Evolutionary conservation across 1,139 yeast genomes (phyloP).

Genomic region (Kazachstania sp.): DNA sequence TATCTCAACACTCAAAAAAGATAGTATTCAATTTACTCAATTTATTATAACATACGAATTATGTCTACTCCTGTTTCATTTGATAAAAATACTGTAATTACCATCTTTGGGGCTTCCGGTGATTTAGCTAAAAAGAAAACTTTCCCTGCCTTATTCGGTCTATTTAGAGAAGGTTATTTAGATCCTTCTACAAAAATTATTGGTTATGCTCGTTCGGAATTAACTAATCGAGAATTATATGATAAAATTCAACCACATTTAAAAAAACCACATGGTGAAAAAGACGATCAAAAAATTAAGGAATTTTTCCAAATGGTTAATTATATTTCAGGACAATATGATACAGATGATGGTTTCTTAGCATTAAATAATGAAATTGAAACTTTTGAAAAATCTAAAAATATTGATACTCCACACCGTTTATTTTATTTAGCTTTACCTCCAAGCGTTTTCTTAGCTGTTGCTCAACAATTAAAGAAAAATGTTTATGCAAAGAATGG

Average conservation of each 20-base stretch:
- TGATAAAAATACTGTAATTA: conserved; percentile 60
- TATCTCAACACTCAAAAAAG: too few relatives aligned
- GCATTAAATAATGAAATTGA: conserved; percentile 47
- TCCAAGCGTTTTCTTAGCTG: conserved; percentile 79
- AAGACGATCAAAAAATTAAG: conserved; percentile 41
- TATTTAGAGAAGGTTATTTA: conserved; percentile 68
- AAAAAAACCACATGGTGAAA: conserved; percentile 46
- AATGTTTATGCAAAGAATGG: conserved; percentile 62
- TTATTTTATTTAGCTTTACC: conserved; percentile 90
- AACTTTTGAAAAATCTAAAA: conserved; percentile 45
- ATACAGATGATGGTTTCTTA: conserved; percentile 62
- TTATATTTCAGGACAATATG: conserved; percentile 75
- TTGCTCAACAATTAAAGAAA: conserved; percentile 63
- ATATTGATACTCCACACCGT: conserved; percentile 51
- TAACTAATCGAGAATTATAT: conserved; percentile 58
- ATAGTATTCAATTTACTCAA: too few relatives aligned
- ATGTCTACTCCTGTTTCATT: conserved; percentile 28
- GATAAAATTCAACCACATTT: conserved; percentile 56
- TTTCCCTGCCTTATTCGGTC: conserved; percentile 68
- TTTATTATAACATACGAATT: neutral
- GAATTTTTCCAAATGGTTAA: conserved; percentile 57
- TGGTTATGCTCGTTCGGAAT: conserved; percentile 85
- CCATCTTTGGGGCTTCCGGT: conserved; percentile 94
- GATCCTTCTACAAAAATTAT: conserved; percentile 63
- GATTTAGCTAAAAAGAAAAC: conserved; percentile 97